phyloP scores from a whole-genome alignment of 139 green algal species.

The Picochlorum sp. region DNA sequence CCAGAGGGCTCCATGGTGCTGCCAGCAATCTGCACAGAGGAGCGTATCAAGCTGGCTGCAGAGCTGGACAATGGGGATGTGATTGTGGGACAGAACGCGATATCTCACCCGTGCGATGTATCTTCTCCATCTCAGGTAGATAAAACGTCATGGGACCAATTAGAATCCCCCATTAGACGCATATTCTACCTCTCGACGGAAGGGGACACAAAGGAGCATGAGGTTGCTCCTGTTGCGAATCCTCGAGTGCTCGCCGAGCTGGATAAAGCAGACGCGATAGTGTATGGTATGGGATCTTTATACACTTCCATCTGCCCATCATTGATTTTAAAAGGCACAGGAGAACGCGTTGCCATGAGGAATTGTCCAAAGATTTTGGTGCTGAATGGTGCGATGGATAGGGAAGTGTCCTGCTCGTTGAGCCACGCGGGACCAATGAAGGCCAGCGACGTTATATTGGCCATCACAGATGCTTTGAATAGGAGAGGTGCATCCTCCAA shows the following conservation, averaged over 20 bases:
- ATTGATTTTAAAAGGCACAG: constrained; percentile 77
- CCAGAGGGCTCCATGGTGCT: constrained; percentile 67
- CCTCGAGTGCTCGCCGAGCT: constrained; percentile 50
- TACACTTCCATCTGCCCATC: constrained; percentile 94
- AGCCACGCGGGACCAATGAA: constrained; percentile 57
- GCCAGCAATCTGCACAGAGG: constrained; percentile 87
- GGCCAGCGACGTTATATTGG: constrained; percentile 75
- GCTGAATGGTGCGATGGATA: constrained; percentile 89
- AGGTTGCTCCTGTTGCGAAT: constrained; percentile 84
- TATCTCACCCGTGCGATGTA: constrained; percentile 76
- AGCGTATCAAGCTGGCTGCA: constrained; percentile 87
- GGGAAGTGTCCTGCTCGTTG: constrained; percentile 64
- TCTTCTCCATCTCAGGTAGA: constrained; percentile 33
- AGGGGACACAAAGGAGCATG: constrained; percentile 54
- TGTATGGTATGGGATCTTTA: constrained; percentile 97
- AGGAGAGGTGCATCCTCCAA: constrained; percentile 26
- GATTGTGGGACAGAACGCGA: constrained; percentile 90
- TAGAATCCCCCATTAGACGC: constrained; percentile 74
- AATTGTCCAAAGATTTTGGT: constrained; percentile 71
- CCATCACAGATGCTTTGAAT: constrained; percentile 55
- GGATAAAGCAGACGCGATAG: constrained; percentile 56
- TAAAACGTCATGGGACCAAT: constrained; percentile 45
- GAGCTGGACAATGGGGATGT: constrained; percentile 83
- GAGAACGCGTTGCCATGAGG: constrained; percentile 60
- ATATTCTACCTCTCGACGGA: constrained; percentile 93